Base-by-base conservation (phyloP, 2,329 filamentous ascomycete species). In the Xylaria sp. region DNA sequence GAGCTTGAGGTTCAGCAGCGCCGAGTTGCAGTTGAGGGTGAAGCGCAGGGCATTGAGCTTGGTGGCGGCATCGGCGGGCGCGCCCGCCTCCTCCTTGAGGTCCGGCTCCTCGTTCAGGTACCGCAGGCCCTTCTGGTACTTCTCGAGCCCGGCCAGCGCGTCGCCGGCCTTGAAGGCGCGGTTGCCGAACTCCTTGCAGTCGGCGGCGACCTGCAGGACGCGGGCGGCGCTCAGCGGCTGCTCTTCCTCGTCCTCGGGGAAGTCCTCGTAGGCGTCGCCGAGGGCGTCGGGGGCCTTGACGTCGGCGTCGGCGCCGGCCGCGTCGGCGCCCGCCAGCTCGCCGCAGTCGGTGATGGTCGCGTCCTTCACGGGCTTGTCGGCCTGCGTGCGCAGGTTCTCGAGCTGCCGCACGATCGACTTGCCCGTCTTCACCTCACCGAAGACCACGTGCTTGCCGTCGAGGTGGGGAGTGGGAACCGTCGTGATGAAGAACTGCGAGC, bases 401-500 rank as follows among this genome's bases (percentile, higher is more conserved):
- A 97, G 87, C 72, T 92, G 87, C 61, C 94, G 89, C 29, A 97
- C 84, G 37, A 97, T 78, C 58, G 90, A 92, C 81, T 97, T 97
- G 68, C 94, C 94, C 57, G 87, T 89, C 68, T 97, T 83, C 51
- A 97, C 93, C 71, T 97, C 89, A 60, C 94, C 94, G 66, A 97
- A 99, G 20, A 99, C 92, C 43, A 97, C 94, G 76, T 99, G 93
- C 81, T 99, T 99, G 71, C 86, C 86, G 72, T 99, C 92, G 38
- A 97, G 84, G 73, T 97, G 94, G 44, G 92, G 92, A 13, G 94
- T 97, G n/a, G 87, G 82, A 24, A 96, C 91, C 16, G 94, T 97
- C 44, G 94, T 99, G 66, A 97, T 80, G 83, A 99, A 99, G 84
- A 99, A 99, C 70, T 99, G 94, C 46, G 90, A 95, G 69, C 94